phyloP scores from a whole-genome alignment of 1,139 yeast species.

The Yamadazyma diddensiae region DNA sequence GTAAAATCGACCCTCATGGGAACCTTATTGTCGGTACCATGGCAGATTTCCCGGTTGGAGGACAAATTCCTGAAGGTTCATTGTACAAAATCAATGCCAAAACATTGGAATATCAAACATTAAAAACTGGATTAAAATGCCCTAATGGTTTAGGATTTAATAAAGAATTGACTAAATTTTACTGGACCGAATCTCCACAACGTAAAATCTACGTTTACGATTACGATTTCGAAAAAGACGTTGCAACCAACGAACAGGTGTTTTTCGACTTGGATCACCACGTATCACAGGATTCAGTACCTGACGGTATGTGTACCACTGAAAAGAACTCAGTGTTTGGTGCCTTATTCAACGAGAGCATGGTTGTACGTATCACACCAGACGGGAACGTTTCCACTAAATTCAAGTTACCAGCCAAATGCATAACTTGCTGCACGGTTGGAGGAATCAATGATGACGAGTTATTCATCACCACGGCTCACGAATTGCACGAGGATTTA shows the following conservation, averaged over 20 bases:
- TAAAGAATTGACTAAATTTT: conserved; percentile 47
- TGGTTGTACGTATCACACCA: conserved; percentile 52
- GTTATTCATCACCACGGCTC: conserved; percentile 68
- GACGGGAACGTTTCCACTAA: conserved; percentile 52
- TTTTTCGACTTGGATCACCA: conserved; percentile 38
- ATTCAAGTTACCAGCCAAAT: conserved; percentile 57
- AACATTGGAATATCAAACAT: conserved; percentile 29
- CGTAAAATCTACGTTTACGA: conserved; percentile 61
- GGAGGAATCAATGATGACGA: conserved; percentile 63
- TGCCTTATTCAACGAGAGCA: conserved; percentile 63
- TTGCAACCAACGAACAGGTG: conserved; percentile 37
- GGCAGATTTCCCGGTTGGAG: conserved; percentile 44
- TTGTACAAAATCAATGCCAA: conserved; percentile 39
- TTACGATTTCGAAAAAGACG: conserved; percentile 48
- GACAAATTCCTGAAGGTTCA: conserved; percentile 34
- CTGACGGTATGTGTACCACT: conserved; percentile 79
- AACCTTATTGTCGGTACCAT: conserved; percentile 73
- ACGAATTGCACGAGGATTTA: conserved; percentile 40
- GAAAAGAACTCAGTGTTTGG: conserved; percentile 60
- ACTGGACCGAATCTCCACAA: conserved; percentile 70
- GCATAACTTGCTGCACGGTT: conserved; percentile 67
- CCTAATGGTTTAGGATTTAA: conserved; percentile 83
- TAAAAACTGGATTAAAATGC: conserved; percentile 42
- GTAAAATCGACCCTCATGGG: conserved; percentile 67
- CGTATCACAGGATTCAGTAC: conserved; percentile 47